Evolutionary conservation across 345 rosid genomes (phyloP).

Genomic region (Dipteronia dyeriana): DNA sequence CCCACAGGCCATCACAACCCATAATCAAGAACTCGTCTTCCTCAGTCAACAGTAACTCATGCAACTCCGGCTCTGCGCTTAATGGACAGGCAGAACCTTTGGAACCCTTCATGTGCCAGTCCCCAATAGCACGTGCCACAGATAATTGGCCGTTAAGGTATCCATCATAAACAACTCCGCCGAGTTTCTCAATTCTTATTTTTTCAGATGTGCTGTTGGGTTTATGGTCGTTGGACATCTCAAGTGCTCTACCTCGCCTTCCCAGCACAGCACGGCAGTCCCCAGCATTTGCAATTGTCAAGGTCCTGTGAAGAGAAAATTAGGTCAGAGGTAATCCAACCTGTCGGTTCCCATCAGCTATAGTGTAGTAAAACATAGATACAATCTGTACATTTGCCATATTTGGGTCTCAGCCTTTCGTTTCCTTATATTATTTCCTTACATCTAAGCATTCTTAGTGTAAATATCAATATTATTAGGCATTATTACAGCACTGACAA

Average conservation of each 20-base stretch:
- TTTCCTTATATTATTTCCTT: background rate
- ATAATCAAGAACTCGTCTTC: conserved; percentile 96
- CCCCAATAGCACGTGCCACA: conserved; percentile 95
- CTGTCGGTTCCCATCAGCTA: background rate
- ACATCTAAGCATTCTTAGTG: background rate
- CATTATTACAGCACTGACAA: background rate
- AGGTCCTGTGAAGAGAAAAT: conserved; percentile 45
- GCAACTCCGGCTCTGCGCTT: conserved; percentile 89
- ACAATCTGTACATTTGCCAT: background rate
- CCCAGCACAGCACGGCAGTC: conserved; percentile 97
- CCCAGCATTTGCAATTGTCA: conserved; percentile 90
- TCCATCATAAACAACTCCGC: conserved; percentile 92
- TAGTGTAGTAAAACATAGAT: background rate
- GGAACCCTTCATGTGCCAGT: conserved; percentile 98
- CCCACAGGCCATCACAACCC: conserved; percentile 99
- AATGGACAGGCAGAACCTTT: conserved; percentile 86
- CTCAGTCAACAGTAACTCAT: conserved; percentile 61
- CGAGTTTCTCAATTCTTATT: conserved; percentile 83
- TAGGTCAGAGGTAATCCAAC: conserved; percentile 6
- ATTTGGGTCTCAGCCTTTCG: conserved; percentile 2
- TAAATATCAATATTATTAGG: background rate
- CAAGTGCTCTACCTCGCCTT: conserved; percentile 86
- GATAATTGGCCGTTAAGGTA: conserved; percentile 97
- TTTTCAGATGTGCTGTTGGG: conserved; percentile 75
- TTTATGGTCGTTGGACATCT: conserved; percentile 93